Percentiles rank a stretch among this genome's conserved stretches.
Conservation (phyloP, 2,329 filamentous ascomycete genomes). For the Nannizzia gypsea region DNA sequence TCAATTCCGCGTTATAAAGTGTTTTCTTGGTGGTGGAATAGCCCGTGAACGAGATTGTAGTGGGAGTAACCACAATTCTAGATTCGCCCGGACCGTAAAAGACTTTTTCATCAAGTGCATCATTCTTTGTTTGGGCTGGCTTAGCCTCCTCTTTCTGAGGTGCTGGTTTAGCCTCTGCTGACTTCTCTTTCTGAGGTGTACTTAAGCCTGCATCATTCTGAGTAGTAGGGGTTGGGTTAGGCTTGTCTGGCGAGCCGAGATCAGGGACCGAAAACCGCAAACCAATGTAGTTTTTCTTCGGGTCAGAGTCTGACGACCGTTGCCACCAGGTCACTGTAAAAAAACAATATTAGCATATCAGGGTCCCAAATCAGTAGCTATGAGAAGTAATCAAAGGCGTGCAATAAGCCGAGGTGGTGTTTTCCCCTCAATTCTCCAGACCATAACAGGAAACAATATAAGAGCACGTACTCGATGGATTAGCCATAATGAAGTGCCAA, state of each 20-base stretch:
- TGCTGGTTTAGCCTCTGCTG: too few relatives aligned
- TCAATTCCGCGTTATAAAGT: conserved; percentile 73
- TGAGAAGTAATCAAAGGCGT: not conserved
- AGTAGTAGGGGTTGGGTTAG: not conserved
- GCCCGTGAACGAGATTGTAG: conserved; percentile 67
- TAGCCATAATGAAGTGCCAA: not conserved
- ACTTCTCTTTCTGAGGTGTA: too few relatives aligned
- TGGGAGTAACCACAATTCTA: conserved; percentile 73
- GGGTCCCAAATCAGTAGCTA: not conserved
- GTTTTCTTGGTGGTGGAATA: conserved; percentile 73
- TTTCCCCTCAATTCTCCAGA: not conserved
- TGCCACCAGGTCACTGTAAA: conserved; percentile 89
- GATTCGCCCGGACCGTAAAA: conserved; percentile 35
- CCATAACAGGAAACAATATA: not conserved
- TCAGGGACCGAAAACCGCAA: conserved; percentile 84
- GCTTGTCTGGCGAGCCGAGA: conserved; percentile 42
- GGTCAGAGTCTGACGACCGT: conserved; percentile 69
- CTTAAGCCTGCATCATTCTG: not conserved
- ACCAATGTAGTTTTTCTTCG: conserved; percentile 88
- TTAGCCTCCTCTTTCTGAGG: too few relatives aligned
- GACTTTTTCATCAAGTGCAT: not conserved
- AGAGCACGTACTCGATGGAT: not conserved
- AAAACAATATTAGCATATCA: not conserved
- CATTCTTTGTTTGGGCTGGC: not conserved
- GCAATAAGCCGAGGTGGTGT: not conserved